Conservation (phyloP, 2,329 filamentous ascomycete species). For the Aureobasidium musti region DNA sequence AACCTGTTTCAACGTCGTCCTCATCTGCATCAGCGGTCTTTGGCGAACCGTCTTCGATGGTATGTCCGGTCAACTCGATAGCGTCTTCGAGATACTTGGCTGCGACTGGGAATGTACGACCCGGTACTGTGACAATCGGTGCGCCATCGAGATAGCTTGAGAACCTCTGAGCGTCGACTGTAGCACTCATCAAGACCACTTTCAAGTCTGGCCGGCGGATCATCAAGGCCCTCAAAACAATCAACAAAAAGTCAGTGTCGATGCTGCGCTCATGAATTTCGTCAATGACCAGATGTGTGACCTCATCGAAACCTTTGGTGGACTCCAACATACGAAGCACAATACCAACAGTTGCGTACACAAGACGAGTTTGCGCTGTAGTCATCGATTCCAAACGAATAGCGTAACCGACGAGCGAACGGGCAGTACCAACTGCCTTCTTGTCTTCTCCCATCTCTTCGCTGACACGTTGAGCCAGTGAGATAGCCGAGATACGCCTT, state of each 20-base stretch:
- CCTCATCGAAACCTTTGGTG: conserved; percentile 79
- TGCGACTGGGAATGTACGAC: conserved; percentile 88
- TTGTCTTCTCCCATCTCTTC: conserved; percentile 88
- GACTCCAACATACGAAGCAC: conserved; percentile 98
- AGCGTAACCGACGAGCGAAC: conserved; percentile 90
- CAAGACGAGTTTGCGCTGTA: conserved; percentile 74
- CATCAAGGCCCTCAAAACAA: conserved; percentile 84
- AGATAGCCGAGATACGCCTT: conserved; percentile 92
- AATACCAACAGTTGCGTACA: conserved; percentile 87
- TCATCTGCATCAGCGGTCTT: conserved; percentile 50
- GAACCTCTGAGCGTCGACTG: conserved; percentile 88
- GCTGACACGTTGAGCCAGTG: conserved; percentile 86
- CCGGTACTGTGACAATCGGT: conserved; percentile 86
- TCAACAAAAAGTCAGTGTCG: conserved; percentile 92
- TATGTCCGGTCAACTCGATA: conserved; percentile 80
- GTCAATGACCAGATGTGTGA: conserved; percentile 94
- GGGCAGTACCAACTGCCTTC: conserved; percentile 75
- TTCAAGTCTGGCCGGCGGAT: conserved; percentile 77
- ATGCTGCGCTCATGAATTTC: conserved; percentile 97
- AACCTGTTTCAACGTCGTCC: conserved; percentile 46
- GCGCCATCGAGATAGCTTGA: conserved; percentile 84
- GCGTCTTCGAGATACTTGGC: conserved; percentile 91
- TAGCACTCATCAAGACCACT: conserved; percentile 95
- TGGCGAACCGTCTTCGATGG: conserved; percentile 56
- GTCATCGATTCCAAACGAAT: conserved; percentile 91